Evolutionary conservation across 129 eudicot species (phyloP).

Genomic region (Flaveria brownii): DNA sequence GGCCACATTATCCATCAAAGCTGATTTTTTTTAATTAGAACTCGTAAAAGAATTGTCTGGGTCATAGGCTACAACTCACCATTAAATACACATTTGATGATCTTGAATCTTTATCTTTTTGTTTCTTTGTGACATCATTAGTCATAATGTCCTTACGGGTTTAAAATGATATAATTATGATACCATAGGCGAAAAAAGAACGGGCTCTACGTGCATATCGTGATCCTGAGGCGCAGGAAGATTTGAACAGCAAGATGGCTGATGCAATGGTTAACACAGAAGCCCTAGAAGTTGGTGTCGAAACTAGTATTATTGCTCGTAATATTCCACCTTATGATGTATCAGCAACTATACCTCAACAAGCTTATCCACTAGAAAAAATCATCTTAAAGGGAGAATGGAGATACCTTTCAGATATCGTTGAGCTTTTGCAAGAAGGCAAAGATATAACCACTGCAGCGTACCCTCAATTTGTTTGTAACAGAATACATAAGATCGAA

Average conservation of each 20-base stretch:
- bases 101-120: background rate
- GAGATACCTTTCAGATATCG: conserved; percentile 62
- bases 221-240: conserved; percentile 49
- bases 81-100: background rate
- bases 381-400: conserved; percentile 75
- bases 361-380: conserved; percentile 75
- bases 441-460: conserved; percentile 31
- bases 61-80: background rate
- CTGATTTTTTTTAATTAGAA: background rate
- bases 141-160: background rate
- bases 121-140: background rate
- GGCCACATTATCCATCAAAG: too few species aligned
- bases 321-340: conserved; percentile 81
- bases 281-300: conserved; percentile 48
- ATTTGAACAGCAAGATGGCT: conserved; percentile 42
- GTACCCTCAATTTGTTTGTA: conserved; percentile 67
- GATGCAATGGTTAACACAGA: conserved; percentile 43
- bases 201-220: conserved; percentile 38
- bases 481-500: conserved; percentile 50
- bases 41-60: background rate
- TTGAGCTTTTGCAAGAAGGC: conserved; percentile 41
- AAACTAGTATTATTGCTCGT: conserved; percentile 39
- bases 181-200: conserved; percentile 44
- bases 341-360: conserved; percentile 58
- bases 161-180: background rate